Evolutionary conservation across 2,329 filamentous ascomycete genomes (phyloP), one percentile per base, ranked within the genome.

Genomic region (Trichoderma breve): DNA sequence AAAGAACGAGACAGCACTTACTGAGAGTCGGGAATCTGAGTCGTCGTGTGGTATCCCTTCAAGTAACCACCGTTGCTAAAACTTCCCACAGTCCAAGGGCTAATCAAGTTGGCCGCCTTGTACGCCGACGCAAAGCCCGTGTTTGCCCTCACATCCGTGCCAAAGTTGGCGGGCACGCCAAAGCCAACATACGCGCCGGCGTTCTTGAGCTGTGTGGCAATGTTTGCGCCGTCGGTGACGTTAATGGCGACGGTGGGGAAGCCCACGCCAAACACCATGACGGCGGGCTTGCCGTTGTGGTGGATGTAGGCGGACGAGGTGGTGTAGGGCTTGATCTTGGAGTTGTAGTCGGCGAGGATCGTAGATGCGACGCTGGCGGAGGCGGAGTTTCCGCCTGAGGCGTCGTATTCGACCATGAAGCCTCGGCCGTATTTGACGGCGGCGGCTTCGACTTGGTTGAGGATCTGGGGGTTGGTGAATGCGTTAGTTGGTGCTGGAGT

Each of bases 371-470:
- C 60, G 28, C 69, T 71, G 60, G 24, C 34, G n/a, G 60, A 15
- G n/a, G 69, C 53, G 24, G 60, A 65, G 34, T 71, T 65, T 24
- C 69, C 69, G 7, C 69, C 69, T 1, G 69, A 71, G 9, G 57
- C 69, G 61, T 71, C 69, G n/a, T 71, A 71, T 24, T 71, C 69
- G 14, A 71, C 69, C 4, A 71, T 71, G 51, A 71, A 71, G 30
- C 69, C 69, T 18, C 69, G 69, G 7, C 69, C 69, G 24, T 71
- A 71, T 18, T 71, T 71, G 4, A 64, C 61, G 18, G 69, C 69
- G 5, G 69, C 69, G 6, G 69, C 69, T 71, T 71, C 21, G n/a
- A 71, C 69, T 65, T 71, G 69, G 43, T 71, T 65, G 47, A 71
- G 69, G 24, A 71, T 14, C 69, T 71, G 53, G 58, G 5, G 24